phyloP scores from a whole-genome alignment of 768 basidiomycete species.

The Termitomyces eurrhizus region DNA sequence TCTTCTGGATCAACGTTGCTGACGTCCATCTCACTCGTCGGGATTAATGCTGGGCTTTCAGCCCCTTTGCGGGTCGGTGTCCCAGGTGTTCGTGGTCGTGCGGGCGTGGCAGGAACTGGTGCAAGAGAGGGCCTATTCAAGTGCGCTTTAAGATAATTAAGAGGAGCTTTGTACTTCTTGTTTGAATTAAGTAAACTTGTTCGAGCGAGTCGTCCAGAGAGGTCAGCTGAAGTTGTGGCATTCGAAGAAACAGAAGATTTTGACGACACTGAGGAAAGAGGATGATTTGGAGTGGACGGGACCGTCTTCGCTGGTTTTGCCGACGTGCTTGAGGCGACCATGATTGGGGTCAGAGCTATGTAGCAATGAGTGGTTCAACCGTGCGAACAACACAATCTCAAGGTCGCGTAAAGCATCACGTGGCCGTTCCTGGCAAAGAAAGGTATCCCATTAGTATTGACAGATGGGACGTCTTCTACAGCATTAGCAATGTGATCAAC shows the following conservation, averaged over 20 bases:
- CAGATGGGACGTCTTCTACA: no score
- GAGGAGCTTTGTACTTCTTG: slow-evolving; percentile 66
- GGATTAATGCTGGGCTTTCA: slow-evolving; percentile 44
- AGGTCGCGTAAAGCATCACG: slow-evolving; percentile 10
- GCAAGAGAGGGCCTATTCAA: slow-evolving; percentile 32
- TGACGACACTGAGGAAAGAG: slow-evolving; percentile 29
- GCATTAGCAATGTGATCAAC: no score
- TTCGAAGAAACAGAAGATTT: slow-evolving; percentile 24
- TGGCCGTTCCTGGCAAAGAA: slow-evolving; percentile 5
- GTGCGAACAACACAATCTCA: slow-evolving; percentile 10
- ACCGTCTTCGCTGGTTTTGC: slow-evolving; percentile 35
- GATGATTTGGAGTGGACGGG: slow-evolving; percentile 56
- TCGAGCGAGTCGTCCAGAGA: slow-evolving; percentile 27
- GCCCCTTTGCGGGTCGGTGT: slow-evolving; percentile 43
- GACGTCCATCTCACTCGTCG: slow-evolving; percentile 69
- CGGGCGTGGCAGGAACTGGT: slow-evolving; percentile 52
- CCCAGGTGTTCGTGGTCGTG: slow-evolving; percentile 52
- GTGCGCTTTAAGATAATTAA: slow-evolving; percentile 22
- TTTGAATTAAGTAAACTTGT: slow-evolving; percentile 32
- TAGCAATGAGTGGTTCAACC: slow-evolving; percentile 11
- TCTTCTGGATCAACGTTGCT: slow-evolving; percentile 73
- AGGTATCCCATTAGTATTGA: no score
- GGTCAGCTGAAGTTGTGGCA: slow-evolving; percentile 21
- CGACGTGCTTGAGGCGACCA: slow-evolving; percentile 26
- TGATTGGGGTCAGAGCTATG: slow-evolving; percentile 6